These are phyloP conservation scores for Suillus weaverae DNA, from an alignment of 768 basidiomycete species.

Conservation along the genomic window DNA sequence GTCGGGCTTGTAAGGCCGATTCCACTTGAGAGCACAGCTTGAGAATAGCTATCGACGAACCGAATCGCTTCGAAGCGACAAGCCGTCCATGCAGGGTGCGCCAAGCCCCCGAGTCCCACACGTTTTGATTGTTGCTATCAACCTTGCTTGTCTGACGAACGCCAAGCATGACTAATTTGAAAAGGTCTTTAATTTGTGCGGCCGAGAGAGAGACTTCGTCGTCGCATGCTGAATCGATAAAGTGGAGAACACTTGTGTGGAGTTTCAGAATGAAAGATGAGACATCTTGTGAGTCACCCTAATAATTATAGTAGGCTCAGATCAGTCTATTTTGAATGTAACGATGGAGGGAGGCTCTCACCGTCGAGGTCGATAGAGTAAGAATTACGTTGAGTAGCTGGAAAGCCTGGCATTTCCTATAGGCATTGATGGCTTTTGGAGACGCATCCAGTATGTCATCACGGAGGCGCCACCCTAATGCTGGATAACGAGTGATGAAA, in stretches of 20 bases:
- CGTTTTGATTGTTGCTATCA: constrained; percentile 27
- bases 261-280: constrained; percentile 52
- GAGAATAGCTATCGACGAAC: constrained; percentile 58
- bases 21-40: constrained; percentile 66
- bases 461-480: constrained; percentile 64
- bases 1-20: constrained; percentile 13
- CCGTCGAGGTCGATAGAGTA: constrained; percentile 50
- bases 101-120: constrained; percentile 69
- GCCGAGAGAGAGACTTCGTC: constrained; percentile 50
- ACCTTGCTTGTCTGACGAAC: constrained; percentile 62
- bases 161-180: constrained; percentile 66
- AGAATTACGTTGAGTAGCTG: constrained; percentile 68
- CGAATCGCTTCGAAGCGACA: constrained; percentile 55
- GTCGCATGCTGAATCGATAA: constrained; percentile 49
- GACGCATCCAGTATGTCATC: constrained; percentile 57
- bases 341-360: constrained; percentile 28
- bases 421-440: constrained; percentile 67
- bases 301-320: neutral
- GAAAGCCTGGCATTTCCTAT: constrained; percentile 73
- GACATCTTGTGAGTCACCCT: constrained; percentile 43
- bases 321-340: constrained; percentile 13
- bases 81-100: constrained; percentile 47
- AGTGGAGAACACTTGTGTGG: constrained; percentile 47
- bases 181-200: constrained; percentile 73
- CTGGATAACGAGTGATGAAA: constrained; percentile 66